Conservation (phyloP, 345 rosid species). For the Moricandia moricandioides region DNA sequence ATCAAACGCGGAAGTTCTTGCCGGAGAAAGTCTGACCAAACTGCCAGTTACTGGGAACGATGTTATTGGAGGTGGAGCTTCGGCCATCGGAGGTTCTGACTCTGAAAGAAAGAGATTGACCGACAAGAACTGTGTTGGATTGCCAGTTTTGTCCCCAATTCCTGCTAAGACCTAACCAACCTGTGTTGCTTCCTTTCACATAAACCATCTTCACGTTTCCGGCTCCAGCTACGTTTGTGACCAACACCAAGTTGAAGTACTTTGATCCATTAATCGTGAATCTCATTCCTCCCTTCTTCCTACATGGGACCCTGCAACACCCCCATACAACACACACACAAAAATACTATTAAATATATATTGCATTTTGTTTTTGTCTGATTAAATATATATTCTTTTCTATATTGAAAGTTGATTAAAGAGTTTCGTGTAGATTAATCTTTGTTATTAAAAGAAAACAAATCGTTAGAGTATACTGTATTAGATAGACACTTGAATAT, state of each 20-base stretch:
- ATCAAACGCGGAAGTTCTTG: conserved; percentile 56
- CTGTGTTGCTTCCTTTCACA: conserved; percentile 52
- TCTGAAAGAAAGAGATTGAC: conserved; percentile 58
- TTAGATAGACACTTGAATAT: background rate
- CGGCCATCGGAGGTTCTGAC: conserved; percentile 57
- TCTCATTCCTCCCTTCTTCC: conserved; percentile 61
- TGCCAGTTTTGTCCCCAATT: conserved; percentile 81
- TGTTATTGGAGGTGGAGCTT: conserved; percentile 60
- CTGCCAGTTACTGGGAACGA: conserved; percentile 60
- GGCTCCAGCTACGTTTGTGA: conserved; percentile 66
- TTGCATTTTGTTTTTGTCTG: background rate
- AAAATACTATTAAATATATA: background rate
- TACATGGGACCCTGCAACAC: conserved; percentile 54
- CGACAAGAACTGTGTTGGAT: conserved; percentile 49
- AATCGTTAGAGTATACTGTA: background rate
- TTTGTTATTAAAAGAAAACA: background rate
- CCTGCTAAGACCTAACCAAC: conserved; percentile 52
- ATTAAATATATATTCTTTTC: background rate
- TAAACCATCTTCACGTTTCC: conserved; percentile 48
- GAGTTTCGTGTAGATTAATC: background rate
- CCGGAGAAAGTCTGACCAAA: conserved; percentile 74
- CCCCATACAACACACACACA: background rate
- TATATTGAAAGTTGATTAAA: background rate
- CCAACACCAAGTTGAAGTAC: conserved; percentile 58
- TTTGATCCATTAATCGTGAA: conserved; percentile 60